Conservation (phyloP, 352 stramenopile species). For the Pythium apleroticum region DNA sequence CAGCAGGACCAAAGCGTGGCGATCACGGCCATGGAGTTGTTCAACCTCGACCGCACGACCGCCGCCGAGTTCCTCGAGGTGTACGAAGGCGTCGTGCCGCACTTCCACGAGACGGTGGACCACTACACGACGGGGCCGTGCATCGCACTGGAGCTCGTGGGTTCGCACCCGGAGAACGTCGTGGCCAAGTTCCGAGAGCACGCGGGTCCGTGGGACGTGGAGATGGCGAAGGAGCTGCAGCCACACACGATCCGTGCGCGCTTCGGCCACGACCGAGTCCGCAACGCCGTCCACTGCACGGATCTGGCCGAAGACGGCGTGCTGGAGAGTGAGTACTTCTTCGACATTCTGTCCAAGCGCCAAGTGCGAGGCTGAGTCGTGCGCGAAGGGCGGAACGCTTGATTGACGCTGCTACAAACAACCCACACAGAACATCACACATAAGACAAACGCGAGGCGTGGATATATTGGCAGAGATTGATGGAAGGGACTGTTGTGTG, state of each 20-base stretch:
- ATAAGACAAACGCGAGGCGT: background rate
- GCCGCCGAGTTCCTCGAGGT: conserved; percentile 92
- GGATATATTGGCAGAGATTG: conserved; percentile 4
- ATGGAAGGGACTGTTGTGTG: background rate
- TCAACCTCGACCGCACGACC: conserved; percentile 83
- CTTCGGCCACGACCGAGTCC: conserved; percentile 86
- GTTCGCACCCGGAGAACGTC: conserved; percentile 49
- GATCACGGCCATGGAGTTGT: conserved; percentile 89
- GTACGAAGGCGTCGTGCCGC: conserved; percentile 90
- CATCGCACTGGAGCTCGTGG: conserved; percentile 89
- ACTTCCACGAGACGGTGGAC: conserved; percentile 89
- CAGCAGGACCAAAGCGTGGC: conserved; percentile 58
- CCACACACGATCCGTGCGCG: conserved; percentile 87
- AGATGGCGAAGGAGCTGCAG: conserved; percentile 92
- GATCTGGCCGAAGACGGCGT: conserved; percentile 90
- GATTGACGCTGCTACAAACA: background rate
- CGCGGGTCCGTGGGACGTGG: conserved; percentile 89
- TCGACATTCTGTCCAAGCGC: conserved; percentile 88
- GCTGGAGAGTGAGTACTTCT: conserved; percentile 93
- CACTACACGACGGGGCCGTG: conserved; percentile 88
- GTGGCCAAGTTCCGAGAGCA: conserved; percentile 78
- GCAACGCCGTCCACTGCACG: conserved; percentile 93
- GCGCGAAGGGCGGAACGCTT: background rate
- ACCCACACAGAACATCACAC: background rate
- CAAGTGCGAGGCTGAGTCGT: conserved; percentile 32